A percentile compares a stretch with the other conserved stretches of the same genome.
Conservation (phyloP, 75 land plant species). For the Sequoia sempervirens region DNA sequence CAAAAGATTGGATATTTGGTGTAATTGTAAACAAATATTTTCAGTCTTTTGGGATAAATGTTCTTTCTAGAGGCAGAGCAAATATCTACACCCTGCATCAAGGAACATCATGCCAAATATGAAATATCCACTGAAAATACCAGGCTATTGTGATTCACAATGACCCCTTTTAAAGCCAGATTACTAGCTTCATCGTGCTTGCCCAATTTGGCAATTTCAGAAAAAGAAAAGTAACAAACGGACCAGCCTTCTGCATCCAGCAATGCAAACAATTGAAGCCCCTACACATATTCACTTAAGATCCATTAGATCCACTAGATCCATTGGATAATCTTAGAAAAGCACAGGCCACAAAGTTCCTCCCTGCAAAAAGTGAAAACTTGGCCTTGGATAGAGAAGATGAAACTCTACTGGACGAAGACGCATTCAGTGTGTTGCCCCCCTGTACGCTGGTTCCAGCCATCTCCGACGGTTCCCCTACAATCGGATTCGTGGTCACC, state of each 20-base stretch:
- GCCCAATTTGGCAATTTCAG: not conserved
- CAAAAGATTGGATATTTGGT: not conserved
- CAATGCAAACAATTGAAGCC: not conserved
- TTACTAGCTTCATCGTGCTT: not conserved
- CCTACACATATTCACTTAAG: not conserved
- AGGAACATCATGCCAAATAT: not conserved
- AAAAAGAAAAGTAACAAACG: not conserved
- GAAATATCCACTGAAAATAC: not conserved
- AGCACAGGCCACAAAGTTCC: conserved; percentile 42
- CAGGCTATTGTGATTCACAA: not conserved
- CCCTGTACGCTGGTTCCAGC: conserved; percentile 7
- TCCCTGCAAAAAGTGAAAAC: conserved; percentile 31
- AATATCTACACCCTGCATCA: not conserved
- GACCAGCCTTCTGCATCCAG: not conserved
- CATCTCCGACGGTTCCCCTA: conserved; percentile 19
- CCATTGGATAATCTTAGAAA: conserved; percentile 43
- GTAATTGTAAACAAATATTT: not conserved
- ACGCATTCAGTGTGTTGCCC: not conserved
- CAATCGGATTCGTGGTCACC: conserved; percentile 23
- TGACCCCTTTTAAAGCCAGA: not conserved
- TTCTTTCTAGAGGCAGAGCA: not conserved
- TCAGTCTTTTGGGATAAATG: not conserved
- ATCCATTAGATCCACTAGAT: not conserved
- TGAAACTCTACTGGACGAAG: conserved; percentile 23
- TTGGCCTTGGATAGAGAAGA: conserved; percentile 31